Evolutionary conservation across 352 stramenopile species (phyloP).

Genomic region (Phytophthora ramorum): DNA sequence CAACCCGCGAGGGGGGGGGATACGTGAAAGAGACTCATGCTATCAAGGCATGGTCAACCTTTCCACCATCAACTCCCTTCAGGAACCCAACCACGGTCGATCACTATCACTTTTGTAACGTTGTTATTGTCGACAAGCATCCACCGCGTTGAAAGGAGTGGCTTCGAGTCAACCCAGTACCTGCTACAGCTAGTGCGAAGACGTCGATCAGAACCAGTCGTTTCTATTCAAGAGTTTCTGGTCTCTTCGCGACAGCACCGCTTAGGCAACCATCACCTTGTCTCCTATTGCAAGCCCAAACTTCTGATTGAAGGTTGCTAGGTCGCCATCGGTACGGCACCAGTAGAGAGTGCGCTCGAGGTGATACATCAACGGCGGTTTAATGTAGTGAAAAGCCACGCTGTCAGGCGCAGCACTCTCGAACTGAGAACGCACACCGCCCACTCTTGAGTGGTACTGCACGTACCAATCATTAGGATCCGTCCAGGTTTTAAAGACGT

Average conservation of each 20-base stretch:
- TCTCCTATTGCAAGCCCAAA: conserved; percentile 55
- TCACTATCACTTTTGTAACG: neutral
- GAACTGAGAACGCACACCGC: conserved; percentile 49
- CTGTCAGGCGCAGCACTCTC: conserved; percentile 66
- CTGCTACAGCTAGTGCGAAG: too few relatives aligned
- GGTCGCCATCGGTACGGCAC: conserved; percentile 53
- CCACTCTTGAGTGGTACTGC: conserved; percentile 65
- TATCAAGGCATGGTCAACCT: neutral
- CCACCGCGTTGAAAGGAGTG: neutral
- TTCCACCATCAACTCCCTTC: neutral
- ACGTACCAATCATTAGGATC: conserved; percentile 65
- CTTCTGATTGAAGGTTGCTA: conserved; percentile 56
- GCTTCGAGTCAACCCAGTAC: neutral
- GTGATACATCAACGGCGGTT: conserved; percentile 71
- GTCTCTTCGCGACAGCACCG: too few relatives aligned
- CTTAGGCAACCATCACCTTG: conserved; percentile 25
- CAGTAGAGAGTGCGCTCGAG: conserved; percentile 72
- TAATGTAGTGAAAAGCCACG: conserved; percentile 79
- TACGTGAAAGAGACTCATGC: neutral
- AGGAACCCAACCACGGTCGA: neutral
- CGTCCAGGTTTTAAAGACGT: conserved; percentile 45
- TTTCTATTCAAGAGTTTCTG: too few relatives aligned
- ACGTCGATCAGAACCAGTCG: too few relatives aligned
- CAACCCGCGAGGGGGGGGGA: too few relatives aligned
- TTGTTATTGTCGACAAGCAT: too few relatives aligned